phyloP scores from a whole-genome alignment of 2,329 filamentous ascomycete species.

The Fusarium equiseti region DNA sequence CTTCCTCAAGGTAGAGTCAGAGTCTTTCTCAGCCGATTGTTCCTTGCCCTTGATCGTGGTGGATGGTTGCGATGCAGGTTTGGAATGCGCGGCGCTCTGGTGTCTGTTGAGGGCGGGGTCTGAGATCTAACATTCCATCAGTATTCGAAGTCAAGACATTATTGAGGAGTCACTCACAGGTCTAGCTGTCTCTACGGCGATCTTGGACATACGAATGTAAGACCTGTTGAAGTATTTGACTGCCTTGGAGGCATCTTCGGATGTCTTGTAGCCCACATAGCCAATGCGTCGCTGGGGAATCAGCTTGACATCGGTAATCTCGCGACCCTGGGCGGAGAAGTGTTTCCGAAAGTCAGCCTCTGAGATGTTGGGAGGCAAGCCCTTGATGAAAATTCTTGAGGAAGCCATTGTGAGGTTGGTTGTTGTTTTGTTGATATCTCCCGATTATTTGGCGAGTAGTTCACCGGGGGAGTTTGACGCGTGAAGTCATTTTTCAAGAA shows the following conservation, averaged over 20 bases:
- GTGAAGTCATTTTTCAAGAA: slow-evolving; percentile 46
- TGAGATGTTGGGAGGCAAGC: slow-evolving; percentile 85
- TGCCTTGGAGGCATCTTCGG: slow-evolving; percentile 82
- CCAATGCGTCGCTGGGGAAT: slow-evolving; percentile 91
- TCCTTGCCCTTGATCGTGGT: slow-evolving; percentile 29
- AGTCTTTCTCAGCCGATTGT: slow-evolving; percentile 49
- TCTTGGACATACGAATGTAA: slow-evolving; percentile 95
- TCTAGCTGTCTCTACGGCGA: slow-evolving; percentile 87
- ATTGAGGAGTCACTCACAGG: slow-evolving; percentile 67
- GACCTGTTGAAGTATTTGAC: slow-evolving; percentile 96
- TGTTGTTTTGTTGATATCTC: slow-evolving; percentile 29
- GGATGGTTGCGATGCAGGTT: slow-evolving; percentile 35
- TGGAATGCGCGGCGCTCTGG: slow-evolving; percentile 46
- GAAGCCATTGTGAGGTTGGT: slow-evolving; percentile 59
- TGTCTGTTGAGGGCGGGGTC: slow-evolving; percentile 56
- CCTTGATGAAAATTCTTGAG: slow-evolving; percentile 82
- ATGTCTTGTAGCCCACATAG: slow-evolving; percentile 91
- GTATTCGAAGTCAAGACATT: slow-evolving; percentile 41
- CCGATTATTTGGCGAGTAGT: slow-evolving; percentile 44
- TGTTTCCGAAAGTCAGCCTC: slow-evolving; percentile 90
- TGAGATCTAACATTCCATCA: slow-evolving; percentile 59
- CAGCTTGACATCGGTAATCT: slow-evolving; percentile 92
- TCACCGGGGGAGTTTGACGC: slow-evolving; percentile 44
- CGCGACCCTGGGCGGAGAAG: slow-evolving; percentile 78
- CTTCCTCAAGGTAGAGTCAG: slow-evolving; percentile 70